Evolutionary conservation across 345 rosid genomes (phyloP).

Genomic region (Angophora floribunda): DNA sequence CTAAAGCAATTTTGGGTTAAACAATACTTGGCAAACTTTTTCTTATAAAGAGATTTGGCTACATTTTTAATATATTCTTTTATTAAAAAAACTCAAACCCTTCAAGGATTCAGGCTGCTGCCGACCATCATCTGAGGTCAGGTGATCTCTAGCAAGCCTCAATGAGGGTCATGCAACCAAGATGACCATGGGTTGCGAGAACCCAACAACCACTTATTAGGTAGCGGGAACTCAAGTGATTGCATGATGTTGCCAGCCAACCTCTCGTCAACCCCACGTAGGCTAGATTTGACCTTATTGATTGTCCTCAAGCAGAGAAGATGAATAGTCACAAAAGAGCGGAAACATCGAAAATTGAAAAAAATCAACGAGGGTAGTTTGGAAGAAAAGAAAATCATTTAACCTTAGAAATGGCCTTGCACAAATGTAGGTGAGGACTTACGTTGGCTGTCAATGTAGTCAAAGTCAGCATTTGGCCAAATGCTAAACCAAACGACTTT

Average conservation of each 20-base stretch:
- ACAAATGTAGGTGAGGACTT: too few relatives aligned
- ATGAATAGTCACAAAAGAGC: neutral
- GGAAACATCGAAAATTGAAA: too few relatives aligned
- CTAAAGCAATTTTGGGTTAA: too few relatives aligned
- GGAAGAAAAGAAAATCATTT: too few relatives aligned
- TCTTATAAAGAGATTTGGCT: neutral
- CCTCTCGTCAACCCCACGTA: neutral
- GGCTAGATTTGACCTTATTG: rapidly evolving
- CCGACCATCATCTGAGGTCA: too few relatives aligned
- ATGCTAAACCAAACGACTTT: neutral
- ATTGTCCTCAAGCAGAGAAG: rapidly evolving
- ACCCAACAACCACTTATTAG: rapidly evolving
- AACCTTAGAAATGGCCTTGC: neutral
- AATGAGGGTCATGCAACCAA: neutral
- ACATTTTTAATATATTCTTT: too few relatives aligned
- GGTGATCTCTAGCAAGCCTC: too few relatives aligned
- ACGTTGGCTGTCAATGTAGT: neutral
- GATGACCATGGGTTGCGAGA: neutral
- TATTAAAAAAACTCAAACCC: too few relatives aligned
- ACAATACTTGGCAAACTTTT: too few relatives aligned
- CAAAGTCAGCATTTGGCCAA: neutral
- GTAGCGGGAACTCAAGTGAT: neutral
- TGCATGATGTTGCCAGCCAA: rapidly evolving
- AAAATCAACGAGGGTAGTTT: too few relatives aligned
- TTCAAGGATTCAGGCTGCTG: too few relatives aligned